Base-by-base conservation (phyloP, 257 asterid species). In the Misopates orontium region DNA sequence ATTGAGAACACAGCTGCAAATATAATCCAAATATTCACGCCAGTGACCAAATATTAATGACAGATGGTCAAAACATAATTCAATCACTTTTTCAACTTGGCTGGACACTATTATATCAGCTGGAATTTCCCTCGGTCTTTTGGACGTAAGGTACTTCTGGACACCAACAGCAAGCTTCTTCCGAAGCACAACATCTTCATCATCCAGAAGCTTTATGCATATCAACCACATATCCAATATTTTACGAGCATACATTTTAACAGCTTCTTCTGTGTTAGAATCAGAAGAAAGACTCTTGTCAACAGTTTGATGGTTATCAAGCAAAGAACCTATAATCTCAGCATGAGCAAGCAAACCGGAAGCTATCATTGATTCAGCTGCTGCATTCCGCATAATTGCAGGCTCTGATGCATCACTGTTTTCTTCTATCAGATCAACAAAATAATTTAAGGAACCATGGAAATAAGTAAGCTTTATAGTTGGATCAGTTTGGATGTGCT, bases 31-130 rank as follows among this genome's bases (percentile, higher is more conserved):
- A 72, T 84, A 93, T 61, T 82, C 88, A 12, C 64, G 67, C 95
- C 89, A 88, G 75, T 73, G 87, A 60, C 96, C 84, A 60, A 93
- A 90, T 42, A 67, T 64, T 18, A 74, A 66, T 6, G 97, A 90
- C 2, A 93, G 81, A 82, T 90, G 96, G 55, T 75, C 85, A 54
- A 93, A 82, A 75, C 96, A 82, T 63, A 71, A 70, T 66, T 86
- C 95, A 39, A 87, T 84, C 76, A 90, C 97, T 78, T 82, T 87
- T 79, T 93, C 99, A 18, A 93, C 97, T 81, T 93, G 99, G 72
- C 82, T 79, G 8, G 94, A 85, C 62, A 80, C 86, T 68, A 36
- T 4, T 36, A 67, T 60, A 57, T 73, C 76, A 60, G 72, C 66
- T 22, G 68, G 50, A 50, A 36, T 61, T 55, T 44, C 57, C 36